phyloP scores from a whole-genome alignment of 257 asterid species.

The Gentiana dahurica region DNA sequence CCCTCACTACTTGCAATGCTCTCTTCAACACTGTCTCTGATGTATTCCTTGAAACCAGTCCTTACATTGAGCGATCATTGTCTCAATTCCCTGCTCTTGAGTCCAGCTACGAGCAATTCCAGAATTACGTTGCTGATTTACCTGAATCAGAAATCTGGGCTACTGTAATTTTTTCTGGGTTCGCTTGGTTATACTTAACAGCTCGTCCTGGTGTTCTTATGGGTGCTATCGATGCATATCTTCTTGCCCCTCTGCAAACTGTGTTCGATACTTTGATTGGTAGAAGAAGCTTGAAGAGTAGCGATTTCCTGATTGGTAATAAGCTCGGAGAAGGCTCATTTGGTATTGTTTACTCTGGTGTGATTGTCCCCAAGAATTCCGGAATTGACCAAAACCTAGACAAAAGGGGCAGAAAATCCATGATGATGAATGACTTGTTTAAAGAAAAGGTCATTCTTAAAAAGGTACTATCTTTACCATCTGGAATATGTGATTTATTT shows the following conservation, averaged over 20 bases:
- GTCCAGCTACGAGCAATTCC: constrained; percentile 25
- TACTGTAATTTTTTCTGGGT: constrained; percentile 37
- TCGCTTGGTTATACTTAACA: constrained; percentile 75
- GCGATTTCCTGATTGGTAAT: constrained; percentile 71
- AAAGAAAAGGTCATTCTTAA: constrained; percentile 87
- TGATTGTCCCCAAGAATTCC: constrained; percentile 65
- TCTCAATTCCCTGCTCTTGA: constrained; percentile 34
- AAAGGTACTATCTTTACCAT: constrained; percentile 33
- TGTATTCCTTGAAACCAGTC: constrained; percentile 15
- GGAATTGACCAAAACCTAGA: constrained; percentile 28
- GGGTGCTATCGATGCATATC: constrained; percentile 83
- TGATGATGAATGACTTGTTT: constrained; percentile 31
- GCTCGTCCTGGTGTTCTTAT: constrained; percentile 86
- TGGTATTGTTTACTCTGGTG: constrained; percentile 85
- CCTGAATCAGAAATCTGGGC: constrained; percentile 58
- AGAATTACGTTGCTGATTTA: constrained; percentile 26
- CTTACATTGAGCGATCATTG: constrained; percentile 32
- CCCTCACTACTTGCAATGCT: constrained; percentile 35
- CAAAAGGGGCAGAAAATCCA: constrained; percentile 34
- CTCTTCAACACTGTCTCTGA: constrained; percentile 40
- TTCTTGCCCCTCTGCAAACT: constrained; percentile 71
- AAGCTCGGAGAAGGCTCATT: constrained; percentile 87
- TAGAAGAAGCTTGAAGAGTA: constrained; percentile 57
- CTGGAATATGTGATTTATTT: not conserved
- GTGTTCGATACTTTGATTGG: constrained; percentile 66